These are phyloP conservation scores for Trichoderma guizhouense DNA, from an alignment of 2,329 filamentous ascomycete species.

Conservation along the genomic window DNA sequence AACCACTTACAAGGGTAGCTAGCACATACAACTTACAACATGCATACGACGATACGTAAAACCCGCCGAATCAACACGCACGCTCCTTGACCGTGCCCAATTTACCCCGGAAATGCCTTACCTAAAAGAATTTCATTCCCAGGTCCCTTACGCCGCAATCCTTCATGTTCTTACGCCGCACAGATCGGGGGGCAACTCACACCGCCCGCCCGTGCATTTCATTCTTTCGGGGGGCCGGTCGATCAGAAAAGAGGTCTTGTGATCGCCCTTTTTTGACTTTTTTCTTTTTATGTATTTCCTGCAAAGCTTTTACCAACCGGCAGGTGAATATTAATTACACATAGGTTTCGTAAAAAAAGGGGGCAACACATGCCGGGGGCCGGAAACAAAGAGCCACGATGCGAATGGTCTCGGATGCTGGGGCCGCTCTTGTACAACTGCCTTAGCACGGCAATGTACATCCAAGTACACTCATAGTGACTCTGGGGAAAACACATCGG, in stretches of 20 bases:
- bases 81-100: neutral
- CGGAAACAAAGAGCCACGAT: neutral
- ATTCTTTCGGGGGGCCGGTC: neutral
- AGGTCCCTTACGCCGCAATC: neutral
- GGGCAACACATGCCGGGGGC: neutral
- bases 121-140: neutral
- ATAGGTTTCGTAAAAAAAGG: neutral
- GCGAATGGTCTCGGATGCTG: neutral
- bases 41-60: neutral
- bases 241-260: neutral
- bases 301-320: neutral
- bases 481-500: neutral
- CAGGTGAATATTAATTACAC: neutral
- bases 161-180: neutral
- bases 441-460: neutral
- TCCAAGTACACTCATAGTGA: neutral
- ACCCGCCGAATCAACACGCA: neutral
- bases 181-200: neutral
- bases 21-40: neutral
- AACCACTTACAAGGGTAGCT: neutral
- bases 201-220: neutral
- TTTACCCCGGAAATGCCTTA: neutral
- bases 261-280: neutral
- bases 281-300: neutral
- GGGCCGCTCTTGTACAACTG: neutral